Percentiles rank a stretch among this genome's conserved stretches.
These are phyloP conservation scores for Hericium erinaceus DNA, from an alignment of 768 basidiomycete genomes.

Conservation along the genomic window DNA sequence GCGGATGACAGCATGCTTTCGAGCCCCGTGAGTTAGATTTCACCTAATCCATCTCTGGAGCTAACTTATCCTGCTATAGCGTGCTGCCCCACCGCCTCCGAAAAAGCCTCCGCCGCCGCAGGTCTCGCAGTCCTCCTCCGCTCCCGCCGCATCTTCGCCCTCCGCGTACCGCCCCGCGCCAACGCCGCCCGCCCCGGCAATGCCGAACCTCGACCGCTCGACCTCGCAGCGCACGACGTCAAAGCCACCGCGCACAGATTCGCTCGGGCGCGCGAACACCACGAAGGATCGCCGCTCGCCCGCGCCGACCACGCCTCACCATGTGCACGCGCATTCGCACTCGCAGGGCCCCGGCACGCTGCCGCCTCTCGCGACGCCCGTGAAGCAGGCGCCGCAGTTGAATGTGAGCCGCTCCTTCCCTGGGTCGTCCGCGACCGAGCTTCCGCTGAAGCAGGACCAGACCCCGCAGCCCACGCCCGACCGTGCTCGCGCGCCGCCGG, in stretches of 20 bases:
- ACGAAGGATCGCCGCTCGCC: conserved; percentile 50
- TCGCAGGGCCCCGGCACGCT: conserved; percentile 4
- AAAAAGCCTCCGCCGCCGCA: conserved; percentile 28
- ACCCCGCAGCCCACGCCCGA: conserved; percentile 18
- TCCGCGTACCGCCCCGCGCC: conserved; percentile 69
- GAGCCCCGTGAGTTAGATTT: conserved; percentile 41
- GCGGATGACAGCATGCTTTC: conserved; percentile 39
- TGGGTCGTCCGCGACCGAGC: conserved; percentile 7
- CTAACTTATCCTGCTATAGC: conserved; percentile 19
- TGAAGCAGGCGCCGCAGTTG: conserved; percentile 12
- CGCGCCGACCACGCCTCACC: conserved; percentile 17
- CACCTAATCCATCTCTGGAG: neutral
- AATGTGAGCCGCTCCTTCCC: conserved; percentile 1
- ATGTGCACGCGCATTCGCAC: conserved; percentile 9
- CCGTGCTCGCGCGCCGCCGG: conserved; percentile 29
- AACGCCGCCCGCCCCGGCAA: conserved; percentile 53
- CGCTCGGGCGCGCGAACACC: conserved; percentile 57
- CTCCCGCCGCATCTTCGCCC: conserved; percentile 28
- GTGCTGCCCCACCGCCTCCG: conserved; percentile 31
- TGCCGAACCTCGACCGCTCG: conserved; percentile 75
- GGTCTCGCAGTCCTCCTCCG: conserved; percentile 5
- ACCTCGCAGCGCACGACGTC: conserved; percentile 67
- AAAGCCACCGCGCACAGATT: conserved; percentile 28
- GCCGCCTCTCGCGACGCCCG: conserved; percentile 4
- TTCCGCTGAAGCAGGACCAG: conserved; percentile 2